phyloP scores from a whole-genome alignment of 2,329 filamentous ascomycete species.

The Lithohypha guttulata region DNA sequence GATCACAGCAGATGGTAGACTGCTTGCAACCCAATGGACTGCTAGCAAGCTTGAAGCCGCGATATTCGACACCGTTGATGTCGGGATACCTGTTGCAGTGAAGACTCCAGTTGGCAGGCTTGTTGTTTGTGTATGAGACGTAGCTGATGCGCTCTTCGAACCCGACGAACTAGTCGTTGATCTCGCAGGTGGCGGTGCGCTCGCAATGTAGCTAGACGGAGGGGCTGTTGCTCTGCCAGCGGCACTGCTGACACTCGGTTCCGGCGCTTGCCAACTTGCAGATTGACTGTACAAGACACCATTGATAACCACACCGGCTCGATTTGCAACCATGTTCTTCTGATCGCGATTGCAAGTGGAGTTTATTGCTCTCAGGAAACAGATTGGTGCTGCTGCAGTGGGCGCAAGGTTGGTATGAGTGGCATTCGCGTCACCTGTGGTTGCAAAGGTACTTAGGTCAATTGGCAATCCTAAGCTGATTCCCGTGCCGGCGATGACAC shows the following conservation, averaged over 20 bases:
- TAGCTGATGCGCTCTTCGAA: too few species aligned
- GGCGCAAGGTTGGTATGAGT: conserved; percentile 46
- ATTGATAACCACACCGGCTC: conserved; percentile 48
- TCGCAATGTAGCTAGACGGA: conserved; percentile 19
- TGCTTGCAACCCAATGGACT: too few species aligned
- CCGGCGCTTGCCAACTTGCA: conserved; percentile 29
- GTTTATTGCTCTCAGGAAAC: conserved; percentile 46
- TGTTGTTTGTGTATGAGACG: conserved; percentile 4
- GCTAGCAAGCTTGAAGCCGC: background rate
- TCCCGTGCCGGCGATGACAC: conserved; percentile 41
- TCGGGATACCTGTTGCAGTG: conserved; percentile 24
- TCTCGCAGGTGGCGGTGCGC: conserved; percentile 8
- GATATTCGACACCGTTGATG: conserved; percentile 3
- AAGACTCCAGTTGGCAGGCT: conserved; percentile 24
- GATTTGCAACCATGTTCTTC: conserved; percentile 36
- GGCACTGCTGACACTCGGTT: conserved; percentile 15
- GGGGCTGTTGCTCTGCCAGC: conserved; percentile 23
- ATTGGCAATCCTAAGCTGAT: conserved; percentile 40
- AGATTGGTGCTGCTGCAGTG: conserved; percentile 41
- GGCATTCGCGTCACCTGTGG: conserved; percentile 47
- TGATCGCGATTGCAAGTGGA: conserved; percentile 45
- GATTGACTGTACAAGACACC: conserved; percentile 43
- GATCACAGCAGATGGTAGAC: too few species aligned
- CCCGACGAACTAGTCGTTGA: conserved; percentile 3
- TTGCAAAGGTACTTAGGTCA: conserved; percentile 44